Conservation (phyloP, 441 rosid species). For the Syzygium syzygioides region DNA sequence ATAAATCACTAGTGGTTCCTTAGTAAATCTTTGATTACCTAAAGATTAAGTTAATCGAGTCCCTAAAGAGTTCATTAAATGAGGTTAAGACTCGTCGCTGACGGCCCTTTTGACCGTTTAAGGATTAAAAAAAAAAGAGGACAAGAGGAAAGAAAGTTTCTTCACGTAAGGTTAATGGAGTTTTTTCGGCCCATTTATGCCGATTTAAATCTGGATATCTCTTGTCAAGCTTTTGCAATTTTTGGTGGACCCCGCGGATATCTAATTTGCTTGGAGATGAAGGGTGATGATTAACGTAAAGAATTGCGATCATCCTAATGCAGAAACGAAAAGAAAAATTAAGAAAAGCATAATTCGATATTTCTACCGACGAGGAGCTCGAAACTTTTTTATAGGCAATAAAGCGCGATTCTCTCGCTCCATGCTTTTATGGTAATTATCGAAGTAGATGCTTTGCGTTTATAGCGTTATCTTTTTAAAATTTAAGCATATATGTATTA, state of each 20-base stretch:
- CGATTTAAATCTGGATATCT: background rate
- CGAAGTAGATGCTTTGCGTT: too few species aligned
- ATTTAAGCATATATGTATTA: too few species aligned
- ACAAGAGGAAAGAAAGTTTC: too few species aligned
- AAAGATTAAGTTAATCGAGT: background rate
- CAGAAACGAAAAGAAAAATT: background rate
- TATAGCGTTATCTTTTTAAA: too few species aligned
- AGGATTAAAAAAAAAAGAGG: too few species aligned
- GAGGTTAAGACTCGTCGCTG: background rate
- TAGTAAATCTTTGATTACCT: background rate
- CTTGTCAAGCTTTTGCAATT: background rate
- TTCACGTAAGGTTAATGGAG: too few species aligned
- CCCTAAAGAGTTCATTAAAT: background rate
- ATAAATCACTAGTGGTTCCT: too few species aligned
- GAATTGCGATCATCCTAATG: background rate
- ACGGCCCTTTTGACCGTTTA: too few species aligned
- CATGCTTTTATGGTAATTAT: too few species aligned
- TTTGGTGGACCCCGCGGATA: background rate
- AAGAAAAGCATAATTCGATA: background rate
- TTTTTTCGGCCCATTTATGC: background rate
- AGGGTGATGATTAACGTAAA: background rate
- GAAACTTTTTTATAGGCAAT: background rate
- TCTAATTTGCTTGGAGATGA: background rate
- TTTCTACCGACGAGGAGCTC: background rate
- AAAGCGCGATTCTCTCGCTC: background rate